These are phyloP conservation scores for Fomitiporia mediterranea DNA, from an alignment of 1,284 basidiomycete species.

Conservation along the genomic window DNA sequence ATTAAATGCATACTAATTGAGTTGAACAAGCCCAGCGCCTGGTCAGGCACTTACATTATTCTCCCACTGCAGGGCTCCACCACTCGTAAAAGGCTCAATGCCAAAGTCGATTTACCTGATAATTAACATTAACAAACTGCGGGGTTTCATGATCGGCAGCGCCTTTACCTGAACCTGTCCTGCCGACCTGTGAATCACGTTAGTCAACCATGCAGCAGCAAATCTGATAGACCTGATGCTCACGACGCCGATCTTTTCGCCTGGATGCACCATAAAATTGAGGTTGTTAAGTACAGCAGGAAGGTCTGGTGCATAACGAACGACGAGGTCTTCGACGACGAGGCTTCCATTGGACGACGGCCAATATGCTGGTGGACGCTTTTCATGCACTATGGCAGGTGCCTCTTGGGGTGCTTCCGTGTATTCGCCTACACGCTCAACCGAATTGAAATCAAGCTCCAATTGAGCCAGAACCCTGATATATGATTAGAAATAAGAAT, in stretches of 20 bases:
- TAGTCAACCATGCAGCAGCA: no score
- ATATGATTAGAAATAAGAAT: slow-evolving; percentile 26
- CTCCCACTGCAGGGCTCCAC: slow-evolving; percentile 76
- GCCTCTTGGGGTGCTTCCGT: slow-evolving; percentile 85
- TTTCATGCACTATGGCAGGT: slow-evolving; percentile 61
- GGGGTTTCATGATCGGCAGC: no score
- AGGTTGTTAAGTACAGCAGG: slow-evolving; percentile 77
- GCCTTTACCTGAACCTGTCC: slow-evolving; percentile 56
- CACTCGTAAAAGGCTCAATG: slow-evolving; percentile 84
- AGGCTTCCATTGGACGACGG: slow-evolving; percentile 55
- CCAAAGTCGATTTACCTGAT: no score
- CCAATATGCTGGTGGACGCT: slow-evolving; percentile 80
- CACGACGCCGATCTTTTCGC: slow-evolving; percentile 67
- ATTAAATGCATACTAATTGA: no score
- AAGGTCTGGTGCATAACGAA: slow-evolving; percentile 83
- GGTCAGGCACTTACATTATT: no score
- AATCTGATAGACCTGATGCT: no score
- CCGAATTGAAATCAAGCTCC: slow-evolving; percentile 67
- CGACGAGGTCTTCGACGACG: slow-evolving; percentile 49
- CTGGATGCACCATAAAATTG: slow-evolving; percentile 59
- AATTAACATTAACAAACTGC: no score
- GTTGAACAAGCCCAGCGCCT: no score
- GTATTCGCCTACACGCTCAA: slow-evolving; percentile 89
- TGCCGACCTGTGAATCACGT: no score
- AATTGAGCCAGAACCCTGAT: slow-evolving; percentile 57